Evolutionary conservation across 805 yeast genomes (phyloP), one percentile per base, ranked within the genome.

Genomic region (Yarrowia porcina): DNA sequence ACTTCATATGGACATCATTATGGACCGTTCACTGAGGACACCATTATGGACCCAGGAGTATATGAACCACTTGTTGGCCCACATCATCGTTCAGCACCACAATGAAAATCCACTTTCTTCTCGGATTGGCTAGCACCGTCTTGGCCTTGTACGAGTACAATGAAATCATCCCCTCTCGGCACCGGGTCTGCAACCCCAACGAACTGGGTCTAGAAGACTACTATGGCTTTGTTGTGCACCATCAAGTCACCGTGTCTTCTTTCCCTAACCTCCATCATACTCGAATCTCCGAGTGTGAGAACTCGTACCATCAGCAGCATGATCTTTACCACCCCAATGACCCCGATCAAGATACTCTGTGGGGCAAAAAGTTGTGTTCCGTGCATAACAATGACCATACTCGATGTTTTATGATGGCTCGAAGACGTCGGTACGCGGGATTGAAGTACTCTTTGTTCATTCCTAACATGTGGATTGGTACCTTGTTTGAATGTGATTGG

Each of bases 401-500:
- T 7, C 56, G 59, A 9, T 69, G 71, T 57, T 65, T 64, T 25
- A 42, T 65, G 38, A 54, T 69, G 61, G 70, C 70, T 4, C 61
- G 71, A 21, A 8, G 62, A 21, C 59, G 59, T 6, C 61, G 67
- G 23, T 63, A 56, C 39, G 64, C 65, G 1, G 33, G 47, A 7
- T 49, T 62, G 30, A 36, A 42, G 33, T 23, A 38, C n/a, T 32
- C 65, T 1, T 32, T 65, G n/a, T 27, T 44, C 10, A 32, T 38
- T 6, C 67, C 66, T 25, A 67, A 67, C 25, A 33, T 56, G n/a
- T 64, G 68, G 66, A 45, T 69, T n/a, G 71, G 71, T 3, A 70
- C 68, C n/a, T 38, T 69, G 28, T 69, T 50, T 47, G 59, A 38
- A 33, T 69, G 71, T 20, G 49, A 41, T 36, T 41, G 49, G 49